Base-by-base conservation (phyloP, 2,329 filamentous ascomycete genomes). In the Trichoderma oligosporum region DNA sequence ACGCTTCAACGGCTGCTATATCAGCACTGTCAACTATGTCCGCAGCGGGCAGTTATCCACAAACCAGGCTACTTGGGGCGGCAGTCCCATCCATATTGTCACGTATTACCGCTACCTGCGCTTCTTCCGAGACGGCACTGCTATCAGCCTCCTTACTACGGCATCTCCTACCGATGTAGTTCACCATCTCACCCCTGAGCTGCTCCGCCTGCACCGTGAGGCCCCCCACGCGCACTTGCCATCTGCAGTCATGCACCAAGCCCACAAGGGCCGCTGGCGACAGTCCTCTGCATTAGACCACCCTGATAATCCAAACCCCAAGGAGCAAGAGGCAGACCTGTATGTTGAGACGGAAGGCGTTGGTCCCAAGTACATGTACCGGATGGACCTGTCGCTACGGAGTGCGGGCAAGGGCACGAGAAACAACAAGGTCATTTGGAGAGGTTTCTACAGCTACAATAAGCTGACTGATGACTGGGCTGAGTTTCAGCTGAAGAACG, bases 71-170 rank as follows among this genome's bases (percentile, higher is more conserved):
- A 87, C 88, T 1, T 96, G 92, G 90, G 77, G 78, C 66, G 87
- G 82, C 22, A 57, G 56, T 31, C 92, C 92, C 7, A 87, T 97
- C 33, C 91, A 96, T 70, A 95, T 97, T 58, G 91, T 99, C 47
- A 99, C 94, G 0, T 99, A 97, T 75, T 99, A 96, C 75, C 90
- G 94, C 58, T 99, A 97, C 73, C 82, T 99, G 3, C 89, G 94
- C 53, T 94, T 99, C 76, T 94, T 94, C 75, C 88, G 91, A 22
- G 90, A 97, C 71, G 94, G 94, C 25, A 87, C 88, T 1, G 84
- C 82, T 62, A 85, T 97, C 59, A 90, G 86, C 54, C 80, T 99
- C 1, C 80, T 95, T 33, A 90, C 88, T 0, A 95, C 89, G 0
- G 74, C 82, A 4, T 90, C 96, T 68, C 94, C 94, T 1, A 74